These are phyloP conservation scores for Cytospora leucostoma DNA, from an alignment of 2,329 filamentous ascomycete genomes.

Conservation along the genomic window DNA sequence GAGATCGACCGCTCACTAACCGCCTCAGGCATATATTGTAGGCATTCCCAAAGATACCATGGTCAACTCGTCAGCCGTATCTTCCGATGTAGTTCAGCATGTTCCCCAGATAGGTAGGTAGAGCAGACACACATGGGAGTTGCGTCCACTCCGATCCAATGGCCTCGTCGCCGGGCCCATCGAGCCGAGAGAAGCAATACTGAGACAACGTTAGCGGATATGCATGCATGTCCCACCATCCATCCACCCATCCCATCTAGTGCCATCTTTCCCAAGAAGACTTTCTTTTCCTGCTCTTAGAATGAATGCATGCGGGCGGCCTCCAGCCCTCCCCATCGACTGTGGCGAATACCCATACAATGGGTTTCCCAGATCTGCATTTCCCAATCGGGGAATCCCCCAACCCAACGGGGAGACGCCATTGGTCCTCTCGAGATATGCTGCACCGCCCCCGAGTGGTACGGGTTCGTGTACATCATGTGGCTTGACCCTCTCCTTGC, in stretches of 20 bases:
- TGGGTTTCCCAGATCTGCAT: background rate
- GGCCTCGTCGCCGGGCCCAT: too few relatives aligned
- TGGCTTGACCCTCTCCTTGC: background rate
- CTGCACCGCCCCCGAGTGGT: background rate
- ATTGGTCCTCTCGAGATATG: conserved; percentile 3
- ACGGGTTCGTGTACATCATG: background rate
- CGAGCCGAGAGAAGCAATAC: too few relatives aligned
- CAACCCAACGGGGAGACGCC: background rate
- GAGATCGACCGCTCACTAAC: background rate
- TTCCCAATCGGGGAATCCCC: conserved; percentile 15
- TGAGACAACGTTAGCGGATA: too few relatives aligned
- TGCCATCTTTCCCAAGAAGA: background rate
- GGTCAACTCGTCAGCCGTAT: too few relatives aligned
- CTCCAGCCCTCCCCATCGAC: conserved; percentile 16
- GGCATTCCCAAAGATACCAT: too few relatives aligned
- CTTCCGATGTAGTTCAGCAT: too few relatives aligned
- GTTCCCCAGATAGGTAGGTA: too few relatives aligned
- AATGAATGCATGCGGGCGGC: conserved; percentile 24
- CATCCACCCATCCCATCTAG: too few relatives aligned
- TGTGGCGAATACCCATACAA: conserved; percentile 18
- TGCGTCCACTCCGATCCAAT: too few relatives aligned
- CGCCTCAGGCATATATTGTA: background rate
- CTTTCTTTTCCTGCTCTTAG: too few relatives aligned
- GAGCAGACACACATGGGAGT: too few relatives aligned
- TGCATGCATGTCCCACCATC: too few relatives aligned